Evolutionary conservation across 768 basidiomycete species (phyloP).

Genomic region (Hygrophorus russula): DNA sequence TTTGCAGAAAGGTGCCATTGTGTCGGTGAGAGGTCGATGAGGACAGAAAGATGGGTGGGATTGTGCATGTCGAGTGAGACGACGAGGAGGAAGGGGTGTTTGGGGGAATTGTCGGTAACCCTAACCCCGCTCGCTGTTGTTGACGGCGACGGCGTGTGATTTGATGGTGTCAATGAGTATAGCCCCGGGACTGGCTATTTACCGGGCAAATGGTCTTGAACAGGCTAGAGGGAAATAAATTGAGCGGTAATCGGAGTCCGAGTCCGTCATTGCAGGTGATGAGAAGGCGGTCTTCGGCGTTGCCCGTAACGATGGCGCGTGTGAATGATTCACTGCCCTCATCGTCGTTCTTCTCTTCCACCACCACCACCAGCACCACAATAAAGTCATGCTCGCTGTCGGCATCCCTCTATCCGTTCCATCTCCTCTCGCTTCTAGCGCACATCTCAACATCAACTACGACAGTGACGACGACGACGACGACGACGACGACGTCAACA

Average conservation of each 20-base stretch:
- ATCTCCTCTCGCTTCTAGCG: constrained; percentile 12
- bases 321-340: constrained; percentile 2
- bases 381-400: constrained; percentile 14
- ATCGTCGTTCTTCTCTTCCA: constrained; percentile 17
- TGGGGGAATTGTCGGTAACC: background rate
- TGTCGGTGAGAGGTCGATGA: constrained; percentile 76
- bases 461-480: constrained; percentile 39
- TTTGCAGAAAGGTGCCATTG: constrained; percentile 72
- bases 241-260: no score
- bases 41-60: constrained; percentile 60
- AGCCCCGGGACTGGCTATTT: no score
- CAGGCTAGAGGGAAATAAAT: no score
- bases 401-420: constrained; percentile 11
- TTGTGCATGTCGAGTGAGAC: constrained; percentile 13
- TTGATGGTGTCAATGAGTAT: no score
- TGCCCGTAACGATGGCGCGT: constrained; percentile 7
- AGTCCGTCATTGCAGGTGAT: background rate
- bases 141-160: background rate
- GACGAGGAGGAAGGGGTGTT: background rate
- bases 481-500: constrained; percentile 40
- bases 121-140: background rate
- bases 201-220: no score
- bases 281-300: constrained; percentile 6
- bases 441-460: constrained; percentile 44
- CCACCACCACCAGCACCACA: constrained; percentile 14